Evolutionary conservation across 192 early-diverging fungal species (phyloP).

Genomic region (Lobosporangium transversale): DNA sequence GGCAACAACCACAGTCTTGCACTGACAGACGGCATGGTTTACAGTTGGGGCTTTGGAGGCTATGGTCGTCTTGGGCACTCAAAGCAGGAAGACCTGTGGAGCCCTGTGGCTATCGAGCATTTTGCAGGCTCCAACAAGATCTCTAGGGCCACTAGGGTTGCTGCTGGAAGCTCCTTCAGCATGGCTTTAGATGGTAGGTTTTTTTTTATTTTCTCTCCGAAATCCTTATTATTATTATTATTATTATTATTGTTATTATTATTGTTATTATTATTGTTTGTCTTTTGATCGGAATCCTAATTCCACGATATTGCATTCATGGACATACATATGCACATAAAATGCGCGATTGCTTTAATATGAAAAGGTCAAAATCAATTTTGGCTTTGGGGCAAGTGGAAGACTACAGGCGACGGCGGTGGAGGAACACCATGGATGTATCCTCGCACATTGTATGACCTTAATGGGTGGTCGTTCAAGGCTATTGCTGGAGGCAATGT

Average conservation of each 20-base stretch:
- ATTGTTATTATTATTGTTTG: too few relatives aligned
- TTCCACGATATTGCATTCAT: too few relatives aligned
- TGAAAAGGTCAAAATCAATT: slow-evolving; percentile 41
- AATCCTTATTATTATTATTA: too few relatives aligned
- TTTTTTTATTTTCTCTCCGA: too few relatives aligned
- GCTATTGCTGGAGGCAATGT: slow-evolving; percentile 51
- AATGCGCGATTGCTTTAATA: too few relatives aligned
- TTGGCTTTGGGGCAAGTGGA: slow-evolving; percentile 65
- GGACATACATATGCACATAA: too few relatives aligned
- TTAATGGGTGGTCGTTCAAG: slow-evolving; percentile 59
- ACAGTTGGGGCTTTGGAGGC: slow-evolving; percentile 73
- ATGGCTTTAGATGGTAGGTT: slow-evolving; percentile 58
- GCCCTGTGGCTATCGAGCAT: slow-evolving; percentile 52
- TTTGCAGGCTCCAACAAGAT: slow-evolving; percentile 51
- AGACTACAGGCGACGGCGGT: slow-evolving; percentile 61
- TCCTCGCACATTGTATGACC: slow-evolving; percentile 55
- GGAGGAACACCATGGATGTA: slow-evolving; percentile 64
- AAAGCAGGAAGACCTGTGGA: slow-evolving; percentile 61
- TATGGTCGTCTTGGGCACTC: slow-evolving; percentile 71
- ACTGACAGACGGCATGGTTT: slow-evolving; percentile 61
- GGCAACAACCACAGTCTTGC: slow-evolving; percentile 73
- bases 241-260: too few relatives aligned
- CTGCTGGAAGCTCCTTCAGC: slow-evolving; percentile 58
- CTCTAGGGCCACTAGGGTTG: slow-evolving; percentile 46
- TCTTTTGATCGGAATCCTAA: too few relatives aligned